Evolutionary conservation across 306 rosid species (phyloP), one percentile per base, ranked within the genome.

Genomic region (Prunus mira): DNA sequence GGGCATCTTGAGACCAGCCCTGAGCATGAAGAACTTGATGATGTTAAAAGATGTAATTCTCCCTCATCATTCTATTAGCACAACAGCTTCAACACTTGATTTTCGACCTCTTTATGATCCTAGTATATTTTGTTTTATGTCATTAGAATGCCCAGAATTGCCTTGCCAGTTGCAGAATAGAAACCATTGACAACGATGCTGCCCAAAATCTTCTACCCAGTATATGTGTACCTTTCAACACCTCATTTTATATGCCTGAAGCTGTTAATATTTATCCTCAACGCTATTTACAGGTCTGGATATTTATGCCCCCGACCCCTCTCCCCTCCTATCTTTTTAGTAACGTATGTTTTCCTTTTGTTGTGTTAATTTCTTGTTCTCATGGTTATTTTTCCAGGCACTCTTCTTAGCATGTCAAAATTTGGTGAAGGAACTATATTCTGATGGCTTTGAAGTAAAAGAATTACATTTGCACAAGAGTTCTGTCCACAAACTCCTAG

Each of bases 1-100:
- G 91, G 98, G 98, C 67, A 91, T 94, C 76, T 87, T 94, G 86
- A 91, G 96, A 78, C 97, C 95, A 12, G 97, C 97, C 62, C 70
- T 78, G 77, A 81, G 85, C 86, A 32, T 72, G 87, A 92, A 94
- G 91, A 88, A 85, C 82, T 46, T 94, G 91, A 45, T 41, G 67
- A 60, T 81, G 71, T 38, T 94, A 76, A 89, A 76, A 73, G 92
- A 87, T 73, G 98, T 93, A 88, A 87, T 49, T 71, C 60, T 67
- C 75, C 75, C 66, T 68, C 52, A 45, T 74, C 82, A 12, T 77
- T 70, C 73, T 81, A 51, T 41, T 41, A 12, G 69, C 66, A 70
- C 27, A 14, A 56, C 65, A 45, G 60, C 25, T 77, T 83, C 55
- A 18, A 65, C 19, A 64, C 71, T 72, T 69, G 17, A 28, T 66